Evolutionary conservation across 371 early-diverging fungal species (phyloP).

Genomic region (Cokeromyces recurvatus): DNA sequence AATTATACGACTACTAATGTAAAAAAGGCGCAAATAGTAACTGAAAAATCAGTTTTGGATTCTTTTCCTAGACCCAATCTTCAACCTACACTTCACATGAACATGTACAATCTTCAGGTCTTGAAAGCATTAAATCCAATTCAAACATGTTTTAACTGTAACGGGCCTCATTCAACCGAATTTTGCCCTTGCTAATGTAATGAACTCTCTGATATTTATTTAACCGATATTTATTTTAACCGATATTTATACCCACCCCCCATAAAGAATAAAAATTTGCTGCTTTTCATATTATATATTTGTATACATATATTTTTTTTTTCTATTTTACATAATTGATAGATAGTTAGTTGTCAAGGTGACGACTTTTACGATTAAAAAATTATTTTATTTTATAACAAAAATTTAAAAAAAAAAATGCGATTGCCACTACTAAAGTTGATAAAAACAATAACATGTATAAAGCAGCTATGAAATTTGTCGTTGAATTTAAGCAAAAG

Average conservation of each 20-base stretch:
- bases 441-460: background rate
- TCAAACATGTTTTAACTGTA: slow-evolving; percentile 32
- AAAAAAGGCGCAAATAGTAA: slow-evolving; percentile 3
- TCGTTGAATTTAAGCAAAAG: slow-evolving; percentile 1
- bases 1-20: background rate
- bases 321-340: too few relatives aligned
- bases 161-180: slow-evolving; percentile 45
- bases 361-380: background rate
- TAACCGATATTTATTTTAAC: background rate
- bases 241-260: too few relatives aligned
- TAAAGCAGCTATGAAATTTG: slow-evolving; percentile 2
- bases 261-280: too few relatives aligned
- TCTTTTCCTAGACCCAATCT: slow-evolving; percentile 27
- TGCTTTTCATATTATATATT: too few relatives aligned
- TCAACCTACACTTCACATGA: slow-evolving; percentile 14
- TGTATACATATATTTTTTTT: background rate
- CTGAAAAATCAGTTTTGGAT: slow-evolving; percentile 16
- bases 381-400: too few relatives aligned
- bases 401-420: background rate
- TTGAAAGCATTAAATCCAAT: slow-evolving; percentile 4
- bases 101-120: slow-evolving; percentile 9
- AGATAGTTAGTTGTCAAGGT: too few relatives aligned
- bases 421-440: background rate
- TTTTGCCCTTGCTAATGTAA: slow-evolving; percentile 50
- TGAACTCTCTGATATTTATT: too few relatives aligned